phyloP scores from a whole-genome alignment of 2,329 filamentous ascomycete genomes.

The Grosmannia clavigera region DNA sequence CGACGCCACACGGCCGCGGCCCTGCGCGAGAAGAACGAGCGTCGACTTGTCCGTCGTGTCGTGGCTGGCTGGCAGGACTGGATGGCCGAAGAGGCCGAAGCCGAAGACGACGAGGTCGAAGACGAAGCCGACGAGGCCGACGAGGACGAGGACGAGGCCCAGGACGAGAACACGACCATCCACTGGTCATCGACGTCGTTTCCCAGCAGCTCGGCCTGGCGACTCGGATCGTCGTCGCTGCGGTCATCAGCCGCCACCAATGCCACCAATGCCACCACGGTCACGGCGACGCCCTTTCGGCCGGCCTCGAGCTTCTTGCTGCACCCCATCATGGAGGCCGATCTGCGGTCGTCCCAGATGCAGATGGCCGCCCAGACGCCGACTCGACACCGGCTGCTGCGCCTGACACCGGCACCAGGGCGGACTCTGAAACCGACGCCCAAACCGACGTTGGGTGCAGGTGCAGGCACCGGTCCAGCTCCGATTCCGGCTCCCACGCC shows the following conservation, averaged over 20 bases:
- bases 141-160: neutral
- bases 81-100: neutral
- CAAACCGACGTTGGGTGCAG: neutral
- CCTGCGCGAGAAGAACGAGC: conserved; percentile 13
- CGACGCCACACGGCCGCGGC: conserved; percentile 10
- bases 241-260: neutral
- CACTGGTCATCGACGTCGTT: too few relatives aligned
- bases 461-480: neutral
- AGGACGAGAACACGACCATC: too few relatives aligned
- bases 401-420: neutral
- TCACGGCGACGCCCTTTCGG: neutral
- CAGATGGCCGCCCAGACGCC: neutral
- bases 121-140: neutral
- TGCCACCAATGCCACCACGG: neutral
- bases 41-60: conserved; percentile 9
- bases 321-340: conserved; percentile 5
- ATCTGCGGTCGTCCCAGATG: neutral
- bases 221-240: neutral
- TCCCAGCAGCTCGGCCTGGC: neutral
- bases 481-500: neutral
- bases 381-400: neutral
- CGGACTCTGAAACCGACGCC: neutral
- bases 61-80: conserved; percentile 9
- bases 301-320: neutral
- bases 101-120: neutral